Evolutionary conservation across 2,329 filamentous ascomycete genomes (phyloP), one percentile per base, ranked within the genome.

Genomic region (Pezicula carpinea): DNA sequence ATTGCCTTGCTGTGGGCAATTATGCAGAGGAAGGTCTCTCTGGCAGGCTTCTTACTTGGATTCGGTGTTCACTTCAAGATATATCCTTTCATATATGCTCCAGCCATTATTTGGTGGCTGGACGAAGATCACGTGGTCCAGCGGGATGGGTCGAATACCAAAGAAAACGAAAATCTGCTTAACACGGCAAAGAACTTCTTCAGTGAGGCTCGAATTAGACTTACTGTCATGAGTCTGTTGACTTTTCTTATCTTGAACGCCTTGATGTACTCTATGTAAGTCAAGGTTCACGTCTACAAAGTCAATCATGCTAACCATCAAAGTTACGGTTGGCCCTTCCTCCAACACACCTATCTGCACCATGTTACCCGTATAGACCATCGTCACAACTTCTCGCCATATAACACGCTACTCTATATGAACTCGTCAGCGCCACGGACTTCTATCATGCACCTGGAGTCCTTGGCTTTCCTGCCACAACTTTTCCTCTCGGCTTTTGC

Each of bases 381-480:
- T 68, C 85, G 93, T 13, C 93, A 99, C 71, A 99, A 99, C 71
- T 99, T 99, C 70, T 96, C 91, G 8, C 88, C 90, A 1, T 99
- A 97, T 74, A 96, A 96, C 66, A 87, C 84, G 1, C 77, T 96
- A 6, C 78, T 99, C 2, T 96, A 99, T 65, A 78, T 96, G 35
- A 84, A 83, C 42, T 95, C 93, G 0, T 82, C 87, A 2, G 68
- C 73, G 2, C 65, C 73, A 0, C 65, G 71, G 0, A 59, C 43
- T 32, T 53, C 59, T 1, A 42, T 19, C 23, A 46, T 77, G 39
- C 64, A 66, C 65, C 65, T 91, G 43, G 90, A 96, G 63, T 87
- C 87, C 0, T 69, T 96, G 5, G 91, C 93, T 2, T 99, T 99
- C 60, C 50, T 95, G 14, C 93, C 93, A 0, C 93, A 99, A 63